phyloP scores from a whole-genome alignment of 176 grass and related monocot species.

The Zizania latifolia region DNA sequence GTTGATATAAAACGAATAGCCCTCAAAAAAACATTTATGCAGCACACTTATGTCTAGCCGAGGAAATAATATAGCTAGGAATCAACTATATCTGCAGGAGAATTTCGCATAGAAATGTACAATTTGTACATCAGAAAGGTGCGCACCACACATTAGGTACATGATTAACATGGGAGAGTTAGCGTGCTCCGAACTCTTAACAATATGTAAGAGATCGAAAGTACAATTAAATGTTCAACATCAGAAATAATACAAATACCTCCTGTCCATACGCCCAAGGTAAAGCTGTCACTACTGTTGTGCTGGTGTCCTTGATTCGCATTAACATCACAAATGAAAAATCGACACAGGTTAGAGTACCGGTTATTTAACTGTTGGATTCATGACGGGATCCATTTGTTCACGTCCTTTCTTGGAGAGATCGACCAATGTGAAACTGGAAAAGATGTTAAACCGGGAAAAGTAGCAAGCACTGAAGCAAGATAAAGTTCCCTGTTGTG shows the following conservation, averaged over 20 bases:
- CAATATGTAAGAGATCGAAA: neutral
- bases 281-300: neutral
- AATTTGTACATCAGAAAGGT: neutral
- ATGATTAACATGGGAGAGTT: neutral
- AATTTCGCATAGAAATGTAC: neutral
- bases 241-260: neutral
- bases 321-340: neutral
- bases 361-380: constrained; percentile 9
- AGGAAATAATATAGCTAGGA: neutral
- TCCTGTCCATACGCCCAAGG: neutral
- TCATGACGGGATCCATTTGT: neutral
- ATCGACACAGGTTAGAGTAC: neutral
- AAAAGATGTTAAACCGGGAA: neutral
- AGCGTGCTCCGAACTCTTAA: neutral
- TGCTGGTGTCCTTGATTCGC: neutral
- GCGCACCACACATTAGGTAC: neutral
- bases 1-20: too few relatives aligned
- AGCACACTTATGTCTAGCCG: too few relatives aligned
- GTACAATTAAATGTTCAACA: neutral
- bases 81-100: neutral
- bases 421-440: constrained; percentile 11
- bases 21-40: too few relatives aligned
- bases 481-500: constrained; percentile 19
- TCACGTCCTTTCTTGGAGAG: constrained; percentile 16
- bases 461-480: constrained; percentile 17